Base-by-base conservation (phyloP, 768 basidiomycete species). In the Tylopilus sp. region DNA sequence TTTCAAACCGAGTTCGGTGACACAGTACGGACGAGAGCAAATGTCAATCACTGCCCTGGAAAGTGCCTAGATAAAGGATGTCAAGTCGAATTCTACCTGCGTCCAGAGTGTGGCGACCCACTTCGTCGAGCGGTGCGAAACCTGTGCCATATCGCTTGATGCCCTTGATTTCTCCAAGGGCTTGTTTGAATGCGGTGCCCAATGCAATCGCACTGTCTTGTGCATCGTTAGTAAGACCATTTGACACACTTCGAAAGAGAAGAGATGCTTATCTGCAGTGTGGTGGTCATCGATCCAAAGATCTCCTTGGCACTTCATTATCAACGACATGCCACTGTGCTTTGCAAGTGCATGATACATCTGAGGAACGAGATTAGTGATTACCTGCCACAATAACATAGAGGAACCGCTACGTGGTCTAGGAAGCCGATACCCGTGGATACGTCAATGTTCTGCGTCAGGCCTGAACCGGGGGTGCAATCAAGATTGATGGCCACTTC, bases 281-380 rank as follows among this genome's bases (percentile, higher is more conserved):
- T 99, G 97, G 64, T 98, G 97, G 73, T 99, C 97, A 72, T 99
- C 97, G 54, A 98, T 97, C 83, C 87, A 91, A 9, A 98, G 78
- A 70, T 99, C 97, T 36, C 97, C 97, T 66, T 89, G 85, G 72
- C 94, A 98, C 61, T 88, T 87, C 75, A 99, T 80, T 19, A 80
- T 83, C 56, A 99, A 76, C 0, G 92, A 94, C 84, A 97, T 89
- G 53, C 93, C 93, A 19, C 92, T 83, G 73, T 99, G 97, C 70
- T 98, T 98, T 31, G 97, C 96, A 5, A 99, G 82, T 2, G 97
- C 96, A 58, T 92, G 86, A 69, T 93, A 94, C 97, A 99, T 99
- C 96, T 99, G 54, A 10, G 34, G 24, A 38, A 47, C 28, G 11
- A 16, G 26, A 50, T 58, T 37, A 55, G 53, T 40, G 31, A 28